Base-by-base conservation (phyloP, 768 basidiomycete species). In the Lactarius vividus region DNA sequence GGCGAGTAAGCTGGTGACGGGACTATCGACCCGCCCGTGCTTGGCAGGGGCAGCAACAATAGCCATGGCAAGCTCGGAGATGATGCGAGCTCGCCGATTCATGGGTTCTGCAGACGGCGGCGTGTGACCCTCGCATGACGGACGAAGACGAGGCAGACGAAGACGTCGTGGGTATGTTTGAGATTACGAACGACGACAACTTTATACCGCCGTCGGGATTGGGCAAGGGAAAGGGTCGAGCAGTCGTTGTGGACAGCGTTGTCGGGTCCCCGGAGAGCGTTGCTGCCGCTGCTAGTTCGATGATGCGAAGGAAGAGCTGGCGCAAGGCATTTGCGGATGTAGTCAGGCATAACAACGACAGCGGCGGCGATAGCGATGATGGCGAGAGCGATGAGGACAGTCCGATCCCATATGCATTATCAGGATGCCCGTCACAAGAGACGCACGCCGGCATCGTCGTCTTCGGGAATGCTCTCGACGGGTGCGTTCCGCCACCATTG, bases 11-110 rank as follows among this genome's bases (percentile, higher is more conserved):
- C 37, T 8, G 66, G 69, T 1, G 52, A 67, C 6, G 65, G 68
- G 16, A 67, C 69, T 40, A 69, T 69, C 29, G 66, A 69, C 42
- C 69, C 66, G 1, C 61, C 69, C 3, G 42, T 67, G 4, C 69
- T 69, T 20, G 59, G 62, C 23, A 58, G 62, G 0, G 49, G 46
- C 59, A 31, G 33, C 33, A 55, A 16, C 11, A 35, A 35, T 10
- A 61, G 63, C 42, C 59, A 59, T 2, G 6, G 29, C n/a, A 65
- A 65, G 29, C 16, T 52, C n/a, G 46, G 11, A 0, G 46, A 23
- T 4, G 3, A 23, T 10, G 4, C 10, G 10, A 23, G 9, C n/a
- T 49, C 46, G 10, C 23, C 46, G 1, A 5, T 5, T 13, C n/a
- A 3, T 23, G 15, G 6, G 10, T 3, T 4, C 9, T 18, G 54